phyloP scores from a whole-genome alignment of 1,284 basidiomycete genomes.

The Xerocomus nothofagi region DNA sequence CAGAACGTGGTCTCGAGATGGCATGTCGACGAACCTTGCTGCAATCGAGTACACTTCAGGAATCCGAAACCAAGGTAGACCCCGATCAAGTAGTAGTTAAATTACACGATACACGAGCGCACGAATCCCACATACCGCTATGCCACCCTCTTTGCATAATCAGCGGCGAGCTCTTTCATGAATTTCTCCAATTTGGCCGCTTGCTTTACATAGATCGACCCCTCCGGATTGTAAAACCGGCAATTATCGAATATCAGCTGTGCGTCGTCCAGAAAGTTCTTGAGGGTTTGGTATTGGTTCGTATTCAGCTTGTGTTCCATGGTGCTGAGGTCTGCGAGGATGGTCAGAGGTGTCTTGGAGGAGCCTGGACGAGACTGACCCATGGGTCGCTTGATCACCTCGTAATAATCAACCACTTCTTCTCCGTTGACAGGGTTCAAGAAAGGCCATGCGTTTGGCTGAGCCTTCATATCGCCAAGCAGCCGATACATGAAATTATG shows the following conservation, averaged over 20 bases:
- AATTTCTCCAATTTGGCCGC: slow-evolving; percentile 82
- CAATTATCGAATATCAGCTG: slow-evolving; percentile 92
- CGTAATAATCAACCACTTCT: slow-evolving; percentile 91
- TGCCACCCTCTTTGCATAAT: slow-evolving; percentile 30
- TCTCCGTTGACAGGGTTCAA: slow-evolving; percentile 76
- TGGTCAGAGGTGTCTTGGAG: not conserved
- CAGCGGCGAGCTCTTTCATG: slow-evolving; percentile 52
- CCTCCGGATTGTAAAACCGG: slow-evolving; percentile 84
- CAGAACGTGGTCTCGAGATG: no score
- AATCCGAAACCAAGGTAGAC: not conserved
- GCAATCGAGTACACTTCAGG: not conserved
- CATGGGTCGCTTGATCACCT: slow-evolving; percentile 92
- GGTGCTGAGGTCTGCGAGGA: slow-evolving; percentile 71
- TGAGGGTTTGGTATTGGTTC: slow-evolving; percentile 75
- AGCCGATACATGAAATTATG: slow-evolving; percentile 79
- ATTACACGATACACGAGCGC: not conserved
- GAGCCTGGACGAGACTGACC: slow-evolving; percentile 51
- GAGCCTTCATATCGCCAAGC: slow-evolving; percentile 79
- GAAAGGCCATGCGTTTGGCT: slow-evolving; percentile 90
- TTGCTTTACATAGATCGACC: slow-evolving; percentile 83
- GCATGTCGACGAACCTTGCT: not conserved
- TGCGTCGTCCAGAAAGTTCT: slow-evolving; percentile 80
- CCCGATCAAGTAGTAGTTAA: not conserved
- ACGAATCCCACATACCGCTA: slow-evolving; percentile 8
- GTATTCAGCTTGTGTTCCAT: slow-evolving; percentile 93